These are phyloP conservation scores for Zoysia japonica DNA, from an alignment of 176 grass and related monocot genomes.

Conservation along the genomic window DNA sequence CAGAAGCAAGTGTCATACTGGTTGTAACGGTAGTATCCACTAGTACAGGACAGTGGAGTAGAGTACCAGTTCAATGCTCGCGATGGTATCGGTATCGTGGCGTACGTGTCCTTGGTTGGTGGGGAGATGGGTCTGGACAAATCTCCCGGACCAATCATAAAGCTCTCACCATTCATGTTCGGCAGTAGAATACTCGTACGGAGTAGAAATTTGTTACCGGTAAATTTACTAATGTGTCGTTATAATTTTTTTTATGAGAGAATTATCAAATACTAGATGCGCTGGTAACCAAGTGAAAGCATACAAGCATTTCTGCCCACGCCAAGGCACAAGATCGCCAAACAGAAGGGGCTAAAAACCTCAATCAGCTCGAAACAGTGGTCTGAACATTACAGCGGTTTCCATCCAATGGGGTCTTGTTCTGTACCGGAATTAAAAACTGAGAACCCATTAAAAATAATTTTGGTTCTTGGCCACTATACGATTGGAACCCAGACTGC, in stretches of 20 bases:
- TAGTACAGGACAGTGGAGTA: not conserved
- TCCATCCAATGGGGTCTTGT: constrained; percentile 51
- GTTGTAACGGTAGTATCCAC: not conserved
- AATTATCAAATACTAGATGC: not conserved
- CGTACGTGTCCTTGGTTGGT: constrained; percentile 18
- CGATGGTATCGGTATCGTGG: not conserved
- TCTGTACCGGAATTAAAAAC: constrained; percentile 29
- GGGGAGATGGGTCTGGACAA: constrained; percentile 10
- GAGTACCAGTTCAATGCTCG: constrained; percentile 16
- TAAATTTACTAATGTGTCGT: no score
- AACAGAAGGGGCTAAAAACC: constrained; percentile 40
- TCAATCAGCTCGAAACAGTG: constrained; percentile 34
- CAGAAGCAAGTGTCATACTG: not conserved
- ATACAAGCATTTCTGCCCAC: not conserved
- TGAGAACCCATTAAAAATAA: not conserved
- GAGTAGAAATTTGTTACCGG: no score
- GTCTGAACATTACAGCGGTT: constrained; percentile 15
- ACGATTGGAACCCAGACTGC: constrained; percentile 56
- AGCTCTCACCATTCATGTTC: not conserved
- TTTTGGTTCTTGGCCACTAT: constrained; percentile 1
- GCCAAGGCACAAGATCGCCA: not conserved
- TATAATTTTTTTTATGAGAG: not conserved
- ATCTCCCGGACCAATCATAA: constrained; percentile 18
- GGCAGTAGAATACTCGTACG: not conserved
- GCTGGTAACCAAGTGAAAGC: not conserved